Evolutionary conservation across 768 basidiomycete species (phyloP), one percentile per base, ranked within the genome.

Genomic region (Rhizopogon roseolus): DNA sequence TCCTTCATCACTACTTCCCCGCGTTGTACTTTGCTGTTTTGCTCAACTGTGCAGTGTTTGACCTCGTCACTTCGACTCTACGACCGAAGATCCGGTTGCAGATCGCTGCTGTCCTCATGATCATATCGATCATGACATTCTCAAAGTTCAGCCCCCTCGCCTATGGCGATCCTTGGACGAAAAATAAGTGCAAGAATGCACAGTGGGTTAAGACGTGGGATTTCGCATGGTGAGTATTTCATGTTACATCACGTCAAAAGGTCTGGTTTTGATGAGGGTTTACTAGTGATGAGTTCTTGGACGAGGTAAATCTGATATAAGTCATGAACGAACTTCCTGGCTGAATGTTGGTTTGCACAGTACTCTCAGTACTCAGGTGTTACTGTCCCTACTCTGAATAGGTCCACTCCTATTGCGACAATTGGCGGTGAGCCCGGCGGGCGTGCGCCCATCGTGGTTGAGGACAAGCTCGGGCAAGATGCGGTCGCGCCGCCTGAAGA

Each of bases 1-100:
- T 99, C 81, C 72, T 99, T 22, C 96, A 98, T 66, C 97, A 99
- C 73, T 98, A 98, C 68, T 88, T 98, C 73, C 97, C 96, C 0
- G 93, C 95, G 0, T 76, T 99, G n/a, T 96, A 93, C 65, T 95
- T 90, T 61, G 85, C 88, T n/a, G 83, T 93, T 60, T 80, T 99
- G 11, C 75, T 93, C 22, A 78, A 79, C 27, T 87, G 87, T 51
- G 76, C 76, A 3, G 77, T 88, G 2, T 98, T 98, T 62, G 97
- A 99, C 69, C 79, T 94, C 45, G 69, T 84, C 37, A 97, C 95
- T 1, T 86, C 90, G 28, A 78, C 80, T 1, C 71, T 98, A 7
- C 79, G 86, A 34, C 91, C 93, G 0, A 77, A 82, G 37, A 72
- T 91, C 32, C 77, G 95, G 29, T 66, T 96, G 29, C 91, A 96